phyloP scores from a whole-genome alignment of 2,329 filamentous ascomycete species.

The Chrysoporthe puriensis region DNA sequence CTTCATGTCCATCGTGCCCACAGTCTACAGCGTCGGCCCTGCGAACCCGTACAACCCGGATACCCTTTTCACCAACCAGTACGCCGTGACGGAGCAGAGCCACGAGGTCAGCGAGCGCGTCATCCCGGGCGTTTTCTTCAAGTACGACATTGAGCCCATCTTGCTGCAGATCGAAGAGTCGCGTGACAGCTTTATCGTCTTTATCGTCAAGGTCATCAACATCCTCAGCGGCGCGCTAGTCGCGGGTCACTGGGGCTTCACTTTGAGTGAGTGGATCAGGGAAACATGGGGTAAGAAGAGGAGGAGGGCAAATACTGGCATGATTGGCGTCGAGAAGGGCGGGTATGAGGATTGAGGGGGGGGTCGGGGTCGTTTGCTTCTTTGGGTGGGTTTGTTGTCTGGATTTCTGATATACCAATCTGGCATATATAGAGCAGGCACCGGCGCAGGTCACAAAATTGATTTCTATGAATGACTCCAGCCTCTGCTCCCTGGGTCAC shows the following conservation, averaged over 20 bases:
- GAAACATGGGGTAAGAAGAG: conserved; percentile 57
- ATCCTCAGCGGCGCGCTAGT: conserved; percentile 89
- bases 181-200: conserved; percentile 72
- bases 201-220: conserved; percentile 85
- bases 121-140: conserved; percentile 93
- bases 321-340: conserved; percentile 52
- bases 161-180: conserved; percentile 83
- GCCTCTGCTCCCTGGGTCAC: background rate
- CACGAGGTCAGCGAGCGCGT: conserved; percentile 68
- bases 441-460: conserved; percentile 22
- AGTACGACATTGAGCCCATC: conserved; percentile 98
- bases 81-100: conserved; percentile 91
- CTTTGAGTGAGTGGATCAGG: conserved; percentile 75
- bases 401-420: conserved; percentile 17
- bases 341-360: conserved; percentile 37
- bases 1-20: conserved; percentile 93
- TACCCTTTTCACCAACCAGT: conserved; percentile 92
- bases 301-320: conserved; percentile 50
- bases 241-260: conserved; percentile 90
- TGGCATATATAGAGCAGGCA: conserved; percentile 24
- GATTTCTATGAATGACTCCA: conserved; percentile 15
- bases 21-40: conserved; percentile 75
- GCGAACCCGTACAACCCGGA: conserved; percentile 45
- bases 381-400: conserved; percentile 3
- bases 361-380: background rate